phyloP scores from a whole-genome alignment of 306 rosid genomes.

The Ammopiptanthus mongolicus region DNA sequence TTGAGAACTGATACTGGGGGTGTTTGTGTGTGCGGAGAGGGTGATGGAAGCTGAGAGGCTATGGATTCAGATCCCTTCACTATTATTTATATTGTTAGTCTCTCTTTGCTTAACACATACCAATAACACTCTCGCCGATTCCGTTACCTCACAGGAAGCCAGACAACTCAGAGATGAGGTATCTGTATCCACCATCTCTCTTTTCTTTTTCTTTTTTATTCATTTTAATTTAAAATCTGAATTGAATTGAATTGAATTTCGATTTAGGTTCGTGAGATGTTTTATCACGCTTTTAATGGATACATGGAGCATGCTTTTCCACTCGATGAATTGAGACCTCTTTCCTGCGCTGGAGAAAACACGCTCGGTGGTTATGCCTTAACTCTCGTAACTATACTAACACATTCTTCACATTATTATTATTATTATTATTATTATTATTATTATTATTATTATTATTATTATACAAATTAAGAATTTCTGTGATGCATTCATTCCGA shows the following conservation, averaged over 20 bases:
- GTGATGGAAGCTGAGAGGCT: neutral
- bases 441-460: too few relatives aligned
- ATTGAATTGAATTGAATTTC: neutral
- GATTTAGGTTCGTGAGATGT: conserved; percentile 68
- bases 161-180: conserved; percentile 74
- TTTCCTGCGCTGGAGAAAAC: conserved; percentile 79
- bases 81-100: conserved; percentile 25
- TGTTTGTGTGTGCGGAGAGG: neutral
- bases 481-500: neutral
- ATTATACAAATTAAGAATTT: neutral
- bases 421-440: too few relatives aligned
- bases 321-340: conserved; percentile 80
- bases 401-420: neutral
- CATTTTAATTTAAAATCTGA: neutral
- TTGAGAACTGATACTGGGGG: neutral
- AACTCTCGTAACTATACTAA: conserved; percentile 44
- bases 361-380: conserved; percentile 92
- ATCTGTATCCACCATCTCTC: neutral
- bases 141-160: conserved; percentile 66
- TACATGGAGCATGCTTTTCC: conserved; percentile 94
- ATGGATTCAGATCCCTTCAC: conserved; percentile 31
- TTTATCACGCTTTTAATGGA: conserved; percentile 93
- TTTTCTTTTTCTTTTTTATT: neutral
- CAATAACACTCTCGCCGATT: conserved; percentile 38
- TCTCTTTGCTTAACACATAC: conserved; percentile 12